A percentile compares a stretch with the other conserved stretches of the same genome.
phyloP scores from a whole-genome alignment of 2,329 filamentous ascomycete species.

The Diatrype stigma region DNA sequence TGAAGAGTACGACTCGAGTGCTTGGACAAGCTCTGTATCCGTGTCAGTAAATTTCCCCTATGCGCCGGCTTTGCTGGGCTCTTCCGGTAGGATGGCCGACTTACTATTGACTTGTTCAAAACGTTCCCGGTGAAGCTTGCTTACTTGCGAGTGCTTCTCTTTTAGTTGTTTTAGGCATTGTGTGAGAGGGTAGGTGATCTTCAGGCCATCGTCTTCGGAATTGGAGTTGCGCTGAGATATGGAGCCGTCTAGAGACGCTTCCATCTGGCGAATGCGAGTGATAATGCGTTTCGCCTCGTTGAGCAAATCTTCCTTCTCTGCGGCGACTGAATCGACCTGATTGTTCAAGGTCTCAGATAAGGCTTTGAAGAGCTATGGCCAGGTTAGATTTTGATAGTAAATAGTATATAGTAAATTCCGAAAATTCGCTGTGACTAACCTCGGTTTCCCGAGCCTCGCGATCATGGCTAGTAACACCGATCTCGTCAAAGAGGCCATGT shows the following conservation, averaged over 20 bases:
- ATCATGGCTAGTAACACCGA: constrained; percentile 91
- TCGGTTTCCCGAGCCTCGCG: constrained; percentile 85
- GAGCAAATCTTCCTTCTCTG: constrained; percentile 86
- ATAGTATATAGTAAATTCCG: no score
- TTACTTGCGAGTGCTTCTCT: constrained; percentile 79
- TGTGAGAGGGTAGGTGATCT: constrained; percentile 78
- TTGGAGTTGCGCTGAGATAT: constrained; percentile 61
- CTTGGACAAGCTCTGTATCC: constrained; percentile 75
- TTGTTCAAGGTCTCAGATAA: constrained; percentile 88
- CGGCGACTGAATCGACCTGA: constrained; percentile 78
- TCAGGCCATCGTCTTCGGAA: constrained; percentile 58
- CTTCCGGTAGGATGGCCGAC: constrained; percentile 28
- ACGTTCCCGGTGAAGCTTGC: constrained; percentile 80
- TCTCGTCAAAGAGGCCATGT: constrained; percentile 94
- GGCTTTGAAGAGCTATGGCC: constrained; percentile 74
- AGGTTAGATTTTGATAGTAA: constrained; percentile 11
- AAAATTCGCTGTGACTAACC: constrained; percentile 52
- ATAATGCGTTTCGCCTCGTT: constrained; percentile 85
- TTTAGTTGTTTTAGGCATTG: constrained; percentile 76
- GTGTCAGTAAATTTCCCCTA: constrained; percentile 6
- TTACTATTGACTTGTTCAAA: constrained; percentile 93
- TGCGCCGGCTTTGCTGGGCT: background rate
- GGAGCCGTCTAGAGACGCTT: constrained; percentile 77
- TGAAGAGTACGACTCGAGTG: constrained; percentile 91
- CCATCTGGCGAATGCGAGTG: constrained; percentile 87